Evolutionary conservation across 495 filamentous ascomycete species (phyloP).

Genomic region (Trichoderma parareesei): DNA sequence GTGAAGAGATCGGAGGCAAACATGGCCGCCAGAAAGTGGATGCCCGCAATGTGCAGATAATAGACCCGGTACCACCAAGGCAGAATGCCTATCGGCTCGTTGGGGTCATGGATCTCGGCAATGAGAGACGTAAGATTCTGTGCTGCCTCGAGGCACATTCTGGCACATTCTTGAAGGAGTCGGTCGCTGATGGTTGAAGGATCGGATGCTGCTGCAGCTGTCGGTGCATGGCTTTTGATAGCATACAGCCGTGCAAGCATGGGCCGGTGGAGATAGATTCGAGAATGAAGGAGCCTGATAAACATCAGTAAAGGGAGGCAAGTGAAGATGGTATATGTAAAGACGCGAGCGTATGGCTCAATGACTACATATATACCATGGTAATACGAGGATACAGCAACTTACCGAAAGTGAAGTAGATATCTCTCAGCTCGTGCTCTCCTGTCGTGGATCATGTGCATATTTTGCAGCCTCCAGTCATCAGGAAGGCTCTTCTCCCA

Average conservation of each 20-base stretch:
- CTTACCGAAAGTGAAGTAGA: neutral
- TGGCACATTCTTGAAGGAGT: neutral
- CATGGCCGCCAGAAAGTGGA: neutral
- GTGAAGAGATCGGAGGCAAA: neutral
- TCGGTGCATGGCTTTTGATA: neutral
- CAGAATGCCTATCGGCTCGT: neutral
- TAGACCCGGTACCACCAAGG: slow-evolving; percentile 2
- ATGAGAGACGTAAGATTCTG: neutral
- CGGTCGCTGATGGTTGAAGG: neutral
- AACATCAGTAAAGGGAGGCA: neutral
- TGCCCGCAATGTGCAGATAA: neutral
- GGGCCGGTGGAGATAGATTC: neutral
- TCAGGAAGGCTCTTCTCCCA: neutral
- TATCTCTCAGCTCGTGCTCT: too few species aligned
- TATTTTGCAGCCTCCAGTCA: too few species aligned
- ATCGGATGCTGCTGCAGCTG: neutral
- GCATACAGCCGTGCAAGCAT: neutral
- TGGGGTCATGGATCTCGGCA: neutral
- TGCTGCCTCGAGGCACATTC: neutral
- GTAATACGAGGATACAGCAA: too few species aligned
- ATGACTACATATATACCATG: too few species aligned
- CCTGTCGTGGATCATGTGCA: too few species aligned
- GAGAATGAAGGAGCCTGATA: neutral
- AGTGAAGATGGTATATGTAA: neutral
- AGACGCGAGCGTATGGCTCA: too few species aligned